Evolutionary conservation across 352 stramenopile genomes (phyloP), one percentile per base, ranked within the genome.

Genomic region (Globisporangium echinulatum): DNA sequence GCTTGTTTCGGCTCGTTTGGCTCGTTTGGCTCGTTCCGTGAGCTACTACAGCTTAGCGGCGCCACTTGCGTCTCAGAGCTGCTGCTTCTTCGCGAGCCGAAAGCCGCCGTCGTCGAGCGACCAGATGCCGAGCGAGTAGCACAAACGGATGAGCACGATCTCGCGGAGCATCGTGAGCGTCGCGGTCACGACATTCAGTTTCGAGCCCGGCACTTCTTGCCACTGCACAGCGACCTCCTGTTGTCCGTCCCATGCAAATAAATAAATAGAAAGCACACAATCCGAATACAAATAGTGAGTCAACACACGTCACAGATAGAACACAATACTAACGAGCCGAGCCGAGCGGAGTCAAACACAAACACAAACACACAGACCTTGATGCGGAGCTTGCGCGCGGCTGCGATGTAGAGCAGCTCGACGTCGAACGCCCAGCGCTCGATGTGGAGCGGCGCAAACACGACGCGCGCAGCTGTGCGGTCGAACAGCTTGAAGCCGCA

Each of bases 401-500:
- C 79, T 15, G 84, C 89, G 53, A 97, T 63, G 69, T 90, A 97
- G 36, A 98, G 70, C 60, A 98, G 56, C 61, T 98, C 93, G n/a
- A 97, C 89, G 66, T 98, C 93, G 68, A 98, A 98, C 17, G 88
- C 90, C 93, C 93, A 98, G 44, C 93, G 85, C 59, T 97, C 83
- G 17, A 98, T 90, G 75, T 98, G 93, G 74, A 98, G 79, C n/a
- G 87, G 83, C 48, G 82, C 64, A 69, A 98, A 98, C 11, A 97
- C 61, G 15, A 92, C 63, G 8, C 74, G 75, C 9, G 88, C 90
- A 4, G 89, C 85, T 44, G 72, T 73, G 50, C 90, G 83, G 54
- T 96, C 88, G 61, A 98, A 97, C 14, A 98, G 78, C 68, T 98
- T 98, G 68, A 98, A 98, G 17, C 93, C 93, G 64, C 93, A 98